Conservation (phyloP, 768 basidiomycete genomes). For the Termitomyces sp. region DNA sequence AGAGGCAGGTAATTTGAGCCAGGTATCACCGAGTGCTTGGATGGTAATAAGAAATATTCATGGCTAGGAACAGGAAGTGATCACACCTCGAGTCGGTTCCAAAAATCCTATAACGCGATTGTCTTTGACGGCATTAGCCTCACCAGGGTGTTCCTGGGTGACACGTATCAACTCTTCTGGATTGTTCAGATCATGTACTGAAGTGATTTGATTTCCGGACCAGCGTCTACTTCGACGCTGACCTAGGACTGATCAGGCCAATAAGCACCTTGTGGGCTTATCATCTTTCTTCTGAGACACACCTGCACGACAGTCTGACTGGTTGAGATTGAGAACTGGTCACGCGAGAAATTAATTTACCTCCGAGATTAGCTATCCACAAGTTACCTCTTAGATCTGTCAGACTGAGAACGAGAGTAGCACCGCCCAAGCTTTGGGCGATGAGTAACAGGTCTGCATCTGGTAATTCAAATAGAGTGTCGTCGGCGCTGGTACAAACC, state of each 20-base stretch:
- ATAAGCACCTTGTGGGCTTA: neutral
- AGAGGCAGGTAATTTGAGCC: conserved; percentile 37
- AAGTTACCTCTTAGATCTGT: conserved; percentile 42
- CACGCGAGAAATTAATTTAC: conserved; percentile 7
- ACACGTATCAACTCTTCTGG: conserved; percentile 39
- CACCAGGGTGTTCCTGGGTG: conserved; percentile 42
- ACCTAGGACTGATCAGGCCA: conserved; percentile 3
- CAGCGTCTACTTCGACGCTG: conserved; percentile 25
- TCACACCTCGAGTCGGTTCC: conserved; percentile 51
- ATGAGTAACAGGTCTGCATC: conserved; percentile 1
- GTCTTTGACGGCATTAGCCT: conserved; percentile 37
- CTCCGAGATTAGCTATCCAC: conserved; percentile 57
- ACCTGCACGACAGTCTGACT: conserved; percentile 13
- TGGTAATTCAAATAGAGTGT: neutral
- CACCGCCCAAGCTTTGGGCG: conserved; percentile 42
- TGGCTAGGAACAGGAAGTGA: neutral
- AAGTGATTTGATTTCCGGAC: conserved; percentile 36
- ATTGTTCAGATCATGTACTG: conserved; percentile 37
- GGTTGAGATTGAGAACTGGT: neutral
- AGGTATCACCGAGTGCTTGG: conserved; percentile 38
- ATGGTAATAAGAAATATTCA: neutral
- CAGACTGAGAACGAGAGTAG: conserved; percentile 47
- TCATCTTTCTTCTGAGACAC: neutral
- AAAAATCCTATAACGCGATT: conserved; percentile 48
- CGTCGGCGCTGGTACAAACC: conserved; percentile 2